phyloP scores from a whole-genome alignment of 768 basidiomycete genomes.

The Lanmaoa pseudosensibilis region DNA sequence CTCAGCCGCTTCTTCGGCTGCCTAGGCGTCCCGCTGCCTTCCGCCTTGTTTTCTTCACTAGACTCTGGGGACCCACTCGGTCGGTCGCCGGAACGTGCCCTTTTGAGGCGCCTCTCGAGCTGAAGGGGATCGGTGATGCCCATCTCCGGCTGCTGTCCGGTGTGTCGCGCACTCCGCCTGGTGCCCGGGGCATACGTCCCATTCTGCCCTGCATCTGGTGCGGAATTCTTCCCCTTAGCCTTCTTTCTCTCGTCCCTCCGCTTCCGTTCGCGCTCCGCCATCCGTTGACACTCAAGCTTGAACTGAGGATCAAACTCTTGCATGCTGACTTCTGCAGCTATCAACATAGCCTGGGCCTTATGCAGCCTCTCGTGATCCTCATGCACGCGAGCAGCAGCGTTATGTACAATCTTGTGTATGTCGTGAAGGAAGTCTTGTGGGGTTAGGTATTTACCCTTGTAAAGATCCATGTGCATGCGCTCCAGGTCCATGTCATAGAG shows the following conservation, averaged over 20 bases:
- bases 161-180: slow-evolving; percentile 70
- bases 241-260: slow-evolving; percentile 52
- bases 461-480: slow-evolving; percentile 82
- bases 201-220: slow-evolving; percentile 29
- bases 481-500: slow-evolving; percentile 91
- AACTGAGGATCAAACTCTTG: slow-evolving; percentile 83
- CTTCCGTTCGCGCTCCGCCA: slow-evolving; percentile 75
- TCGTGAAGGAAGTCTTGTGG: slow-evolving; percentile 86
- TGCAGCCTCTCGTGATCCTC: slow-evolving; percentile 75
- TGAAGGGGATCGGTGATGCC: slow-evolving; percentile 72
- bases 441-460: slow-evolving; percentile 82
- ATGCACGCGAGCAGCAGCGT: slow-evolving; percentile 53
- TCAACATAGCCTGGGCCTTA: slow-evolving; percentile 88
- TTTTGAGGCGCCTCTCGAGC: slow-evolving; percentile 73
- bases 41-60: slow-evolving; percentile 48
- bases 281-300: slow-evolving; percentile 79
- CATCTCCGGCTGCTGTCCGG: slow-evolving; percentile 70
- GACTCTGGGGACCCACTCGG: slow-evolving; percentile 47
- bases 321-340: slow-evolving; percentile 80
- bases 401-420: slow-evolving; percentile 77
- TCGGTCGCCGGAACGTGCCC: slow-evolving; percentile 61
- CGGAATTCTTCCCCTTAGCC: slow-evolving; percentile 34
- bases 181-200: slow-evolving; percentile 48
- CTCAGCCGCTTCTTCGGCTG: slow-evolving; percentile 57
- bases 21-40: slow-evolving; percentile 33